Evolutionary conservation across 192 early-diverging fungal species (phyloP).

Genomic region (Backusella tarrabulga): DNA sequence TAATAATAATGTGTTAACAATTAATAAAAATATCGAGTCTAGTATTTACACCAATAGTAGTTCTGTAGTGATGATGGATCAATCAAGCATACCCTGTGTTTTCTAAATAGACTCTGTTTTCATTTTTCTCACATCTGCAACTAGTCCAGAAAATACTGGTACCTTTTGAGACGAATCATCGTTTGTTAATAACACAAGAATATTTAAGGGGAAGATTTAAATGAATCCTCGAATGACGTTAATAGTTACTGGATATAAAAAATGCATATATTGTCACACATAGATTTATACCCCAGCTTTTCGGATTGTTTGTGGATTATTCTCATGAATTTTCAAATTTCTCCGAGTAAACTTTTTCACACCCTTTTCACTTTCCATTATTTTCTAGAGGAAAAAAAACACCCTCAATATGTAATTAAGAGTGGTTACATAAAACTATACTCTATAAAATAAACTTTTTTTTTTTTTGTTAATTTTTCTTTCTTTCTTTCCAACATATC

Average conservation of each 20-base stretch:
- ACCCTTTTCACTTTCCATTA: neutral
- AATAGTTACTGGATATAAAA: neutral
- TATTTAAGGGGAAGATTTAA: neutral
- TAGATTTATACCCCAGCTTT: neutral
- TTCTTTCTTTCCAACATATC: neutral
- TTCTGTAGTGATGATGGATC: neutral
- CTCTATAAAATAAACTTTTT: neutral
- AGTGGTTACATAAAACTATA: neutral
- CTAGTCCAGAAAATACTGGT: neutral
- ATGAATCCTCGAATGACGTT: neutral
- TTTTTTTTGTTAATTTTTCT: neutral
- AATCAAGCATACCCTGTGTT: neutral
- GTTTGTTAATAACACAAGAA: neutral
- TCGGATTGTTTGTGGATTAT: neutral
- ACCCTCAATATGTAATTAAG: neutral
- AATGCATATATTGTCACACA: neutral
- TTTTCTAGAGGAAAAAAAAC: neutral
- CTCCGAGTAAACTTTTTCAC: neutral
- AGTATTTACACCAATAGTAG: neutral
- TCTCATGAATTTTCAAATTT: neutral
- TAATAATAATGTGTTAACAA: neutral
- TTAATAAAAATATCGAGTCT: neutral
- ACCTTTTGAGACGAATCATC: neutral
- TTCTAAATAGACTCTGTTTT: neutral
- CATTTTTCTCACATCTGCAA: neutral